Base-by-base conservation (phyloP, 129 eudicot genomes). In the Gnaphalium uliginosum region DNA sequence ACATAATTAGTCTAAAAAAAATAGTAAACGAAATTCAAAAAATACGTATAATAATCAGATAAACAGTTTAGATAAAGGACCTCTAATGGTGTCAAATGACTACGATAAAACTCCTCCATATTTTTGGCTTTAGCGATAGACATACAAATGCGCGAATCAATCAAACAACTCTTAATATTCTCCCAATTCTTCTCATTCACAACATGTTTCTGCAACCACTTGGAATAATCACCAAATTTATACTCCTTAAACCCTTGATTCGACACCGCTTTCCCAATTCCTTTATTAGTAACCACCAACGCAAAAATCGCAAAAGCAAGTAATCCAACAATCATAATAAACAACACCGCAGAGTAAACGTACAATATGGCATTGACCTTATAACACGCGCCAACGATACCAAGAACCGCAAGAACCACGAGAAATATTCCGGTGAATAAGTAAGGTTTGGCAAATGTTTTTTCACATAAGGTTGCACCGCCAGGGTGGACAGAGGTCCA, bases 151-250 rank as follows among this genome's bases (percentile, higher is more conserved):
- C 24, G 82, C 15, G 76, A 75, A 35, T 84, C 87, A 17, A 57
- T 80, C 80, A 90, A 73, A 76, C 96, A 90, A 83, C 88, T 88
- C 81, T 79, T 86, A 58, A 90, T 83, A 24, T 81, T 62, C 0
- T 21, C 82, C 94, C 96, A 90, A 71, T 88, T 79, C 10, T 86
- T 56, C 8, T 46, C 85, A 66, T 74, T 83, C 9, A 86, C 65
- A 26, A 86, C 94, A 74, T 86, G 76, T n/a, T 73, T 84, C 73
- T 86, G 89, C 86, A 90, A 48, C 96, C 96, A 90, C 46, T 78
- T 51, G 0, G 93, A 84, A 24, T 90, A 90, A 81, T 90, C 94
- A 60, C 89, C 89, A 4, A 86, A 78, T 71, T 75, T 77, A 22
- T 68, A 67, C 25, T 81, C 85, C 70, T 69, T 69, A 13, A 50